phyloP scores from a whole-genome alignment of 2,329 filamentous ascomycete genomes.

The Thelonectria rubi region DNA sequence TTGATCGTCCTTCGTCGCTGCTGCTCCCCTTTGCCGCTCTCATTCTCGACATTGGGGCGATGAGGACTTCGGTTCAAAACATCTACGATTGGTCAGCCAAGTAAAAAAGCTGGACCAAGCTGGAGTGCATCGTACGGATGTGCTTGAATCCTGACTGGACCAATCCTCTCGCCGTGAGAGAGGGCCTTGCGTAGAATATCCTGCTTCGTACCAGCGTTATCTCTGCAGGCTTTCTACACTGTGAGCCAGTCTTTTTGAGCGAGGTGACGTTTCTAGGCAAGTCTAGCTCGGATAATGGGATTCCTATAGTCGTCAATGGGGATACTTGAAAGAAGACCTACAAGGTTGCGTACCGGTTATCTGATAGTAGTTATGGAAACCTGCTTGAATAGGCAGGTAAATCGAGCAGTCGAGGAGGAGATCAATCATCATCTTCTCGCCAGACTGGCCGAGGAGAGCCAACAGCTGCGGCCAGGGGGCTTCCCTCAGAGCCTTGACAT shows the following conservation, averaged over 20 bases:
- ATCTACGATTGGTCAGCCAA: conserved; percentile 61
- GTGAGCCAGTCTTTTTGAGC: not conserved
- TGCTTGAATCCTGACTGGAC: conserved; percentile 80
- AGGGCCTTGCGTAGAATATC: conserved; percentile 85
- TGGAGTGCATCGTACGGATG: conserved; percentile 69
- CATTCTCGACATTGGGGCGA: not conserved
- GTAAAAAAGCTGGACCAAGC: no score
- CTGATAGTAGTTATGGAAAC: conserved; percentile 76
- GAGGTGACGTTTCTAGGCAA: conserved; percentile 32
- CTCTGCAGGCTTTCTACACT: conserved; percentile 55
- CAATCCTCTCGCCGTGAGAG: conserved; percentile 71
- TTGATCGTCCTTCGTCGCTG: conserved; percentile 65
- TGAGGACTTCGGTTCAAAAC: conserved; percentile 76
- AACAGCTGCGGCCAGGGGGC: conserved; percentile 80
- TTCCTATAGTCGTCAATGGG: conserved; percentile 47
- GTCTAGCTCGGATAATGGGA: conserved; percentile 60
- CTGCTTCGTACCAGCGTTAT: conserved; percentile 82
- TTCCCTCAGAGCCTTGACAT: conserved; percentile 73
- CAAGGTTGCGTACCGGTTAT: conserved; percentile 70
- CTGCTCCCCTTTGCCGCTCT: conserved; percentile 21
- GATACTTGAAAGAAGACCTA: not conserved
- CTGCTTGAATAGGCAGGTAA: conserved; percentile 70
- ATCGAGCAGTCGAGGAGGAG: conserved; percentile 81
- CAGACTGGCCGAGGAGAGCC: conserved; percentile 75
- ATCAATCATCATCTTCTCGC: conserved; percentile 80